A percentile compares a stretch with the other conserved stretches of the same genome.
phyloP scores from a whole-genome alignment of 2,329 filamentous ascomycete genomes.

The Sarocladium kiliense region DNA sequence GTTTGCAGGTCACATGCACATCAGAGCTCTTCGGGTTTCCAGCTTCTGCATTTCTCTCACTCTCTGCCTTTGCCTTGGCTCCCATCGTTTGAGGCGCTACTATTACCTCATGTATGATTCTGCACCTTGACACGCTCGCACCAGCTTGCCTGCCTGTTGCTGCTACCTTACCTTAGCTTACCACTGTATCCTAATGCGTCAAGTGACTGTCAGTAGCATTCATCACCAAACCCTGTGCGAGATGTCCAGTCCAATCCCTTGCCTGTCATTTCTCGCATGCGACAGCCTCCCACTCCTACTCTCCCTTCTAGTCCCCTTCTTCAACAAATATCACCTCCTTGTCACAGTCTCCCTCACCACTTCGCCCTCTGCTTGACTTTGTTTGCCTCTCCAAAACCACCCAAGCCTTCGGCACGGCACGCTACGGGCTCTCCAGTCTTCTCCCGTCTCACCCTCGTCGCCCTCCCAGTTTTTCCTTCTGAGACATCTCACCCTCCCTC shows the following conservation, averaged over 20 bases:
- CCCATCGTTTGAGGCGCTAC: too few species aligned
- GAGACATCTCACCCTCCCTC: conserved; percentile 6
- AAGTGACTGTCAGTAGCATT: neutral
- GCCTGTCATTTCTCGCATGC: neutral
- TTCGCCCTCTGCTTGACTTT: neutral
- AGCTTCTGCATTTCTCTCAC: too few species aligned
- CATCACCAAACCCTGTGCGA: neutral
- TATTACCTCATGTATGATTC: neutral
- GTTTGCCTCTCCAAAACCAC: neutral
- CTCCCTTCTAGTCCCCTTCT: neutral
- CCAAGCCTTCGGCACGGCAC: neutral
- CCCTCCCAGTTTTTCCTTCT: neutral
- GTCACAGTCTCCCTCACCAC: neutral
- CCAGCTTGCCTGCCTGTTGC: too few species aligned
- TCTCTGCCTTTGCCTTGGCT: neutral
- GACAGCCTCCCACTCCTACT: neutral
- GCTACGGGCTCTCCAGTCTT: conserved; percentile 3
- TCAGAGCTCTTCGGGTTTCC: neutral
- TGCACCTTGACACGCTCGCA: neutral
- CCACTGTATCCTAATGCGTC: neutral
- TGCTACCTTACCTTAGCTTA: neutral
- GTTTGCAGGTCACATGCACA: conserved; percentile 10
- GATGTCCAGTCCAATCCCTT: neutral
- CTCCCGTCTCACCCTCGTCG: neutral
- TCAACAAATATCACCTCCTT: neutral